These are phyloP conservation scores for Trichoderma polysporum DNA, from an alignment of 2,329 filamentous ascomycete genomes.

Conservation along the genomic window DNA sequence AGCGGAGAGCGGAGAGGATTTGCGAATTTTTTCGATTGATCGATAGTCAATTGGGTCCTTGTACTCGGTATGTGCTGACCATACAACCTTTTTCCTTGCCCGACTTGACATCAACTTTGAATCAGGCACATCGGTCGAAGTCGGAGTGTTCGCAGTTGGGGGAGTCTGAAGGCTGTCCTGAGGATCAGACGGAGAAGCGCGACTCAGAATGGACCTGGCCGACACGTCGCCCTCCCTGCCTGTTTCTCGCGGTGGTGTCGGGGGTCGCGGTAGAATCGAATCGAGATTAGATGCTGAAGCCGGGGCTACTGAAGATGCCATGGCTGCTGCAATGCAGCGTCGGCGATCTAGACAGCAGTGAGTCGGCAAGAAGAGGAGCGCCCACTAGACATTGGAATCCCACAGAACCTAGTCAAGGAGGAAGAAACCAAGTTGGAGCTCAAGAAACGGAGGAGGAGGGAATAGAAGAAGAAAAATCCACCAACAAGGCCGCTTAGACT, in stretches of 20 bases:
- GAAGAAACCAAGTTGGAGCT: not conserved
- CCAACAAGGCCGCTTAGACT: not conserved
- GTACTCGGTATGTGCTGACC: slow-evolving; percentile 57
- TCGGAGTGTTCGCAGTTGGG: slow-evolving; percentile 48
- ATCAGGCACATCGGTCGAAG: slow-evolving; percentile 41
- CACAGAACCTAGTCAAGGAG: not conserved
- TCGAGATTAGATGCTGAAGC: slow-evolving; percentile 45
- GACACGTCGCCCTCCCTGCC: slow-evolving; percentile 39
- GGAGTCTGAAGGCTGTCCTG: slow-evolving; percentile 49
- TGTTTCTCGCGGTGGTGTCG: slow-evolving; percentile 65
- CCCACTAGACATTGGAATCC: slow-evolving; percentile 14
- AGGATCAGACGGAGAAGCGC: slow-evolving; percentile 40
- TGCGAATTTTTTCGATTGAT: slow-evolving; percentile 38
- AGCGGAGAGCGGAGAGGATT: slow-evolving; percentile 43
- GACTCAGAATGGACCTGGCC: slow-evolving; percentile 37
- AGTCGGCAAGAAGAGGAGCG: slow-evolving; percentile 28
- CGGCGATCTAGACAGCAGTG: slow-evolving; percentile 41
- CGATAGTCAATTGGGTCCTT: slow-evolving; percentile 51
- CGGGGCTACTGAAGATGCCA: slow-evolving; percentile 43
- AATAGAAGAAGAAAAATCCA: not conserved
- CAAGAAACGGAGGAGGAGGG: not conserved
- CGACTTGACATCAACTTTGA: slow-evolving; percentile 46
- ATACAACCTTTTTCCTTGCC: slow-evolving; percentile 55
- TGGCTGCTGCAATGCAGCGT: slow-evolving; percentile 41
- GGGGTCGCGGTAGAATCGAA: slow-evolving; percentile 57